Evolutionary conservation across 352 stramenopile genomes (phyloP).

Genomic region (Globisporangium mamillatum): DNA sequence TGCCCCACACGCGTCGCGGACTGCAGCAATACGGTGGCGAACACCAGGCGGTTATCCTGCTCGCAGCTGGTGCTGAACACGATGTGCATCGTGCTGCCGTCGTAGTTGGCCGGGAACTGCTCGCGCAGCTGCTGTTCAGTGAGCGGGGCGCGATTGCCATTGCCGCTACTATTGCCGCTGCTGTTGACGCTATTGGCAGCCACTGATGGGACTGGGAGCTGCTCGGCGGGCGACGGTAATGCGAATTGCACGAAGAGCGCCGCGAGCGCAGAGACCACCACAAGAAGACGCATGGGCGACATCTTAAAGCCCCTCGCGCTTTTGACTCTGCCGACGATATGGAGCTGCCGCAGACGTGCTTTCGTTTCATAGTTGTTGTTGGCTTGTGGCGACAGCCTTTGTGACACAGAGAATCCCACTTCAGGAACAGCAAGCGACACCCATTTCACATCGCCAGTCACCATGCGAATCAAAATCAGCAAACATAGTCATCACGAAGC

Average conservation of each 20-base stretch:
- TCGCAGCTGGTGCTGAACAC: slow-evolving; percentile 30
- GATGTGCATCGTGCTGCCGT: slow-evolving; percentile 26
- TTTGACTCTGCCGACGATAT: not conserved
- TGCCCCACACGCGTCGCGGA: slow-evolving; percentile 21
- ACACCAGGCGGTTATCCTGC: slow-evolving; percentile 19
- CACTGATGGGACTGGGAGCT: not conserved
- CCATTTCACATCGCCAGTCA: not conserved
- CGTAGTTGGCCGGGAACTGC: slow-evolving; percentile 16
- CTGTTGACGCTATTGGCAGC: not conserved
- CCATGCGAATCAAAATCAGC: not conserved
- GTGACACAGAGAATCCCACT: not conserved
- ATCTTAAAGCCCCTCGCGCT: not conserved
- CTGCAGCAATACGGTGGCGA: slow-evolving; percentile 23
- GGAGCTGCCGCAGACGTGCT: not conserved
- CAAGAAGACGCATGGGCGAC: not conserved
- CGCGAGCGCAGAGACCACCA: not conserved
- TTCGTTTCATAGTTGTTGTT: not conserved
- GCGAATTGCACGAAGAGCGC: not conserved
- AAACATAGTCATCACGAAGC: not conserved
- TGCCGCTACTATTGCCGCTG: not conserved
- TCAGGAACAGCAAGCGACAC: not conserved
- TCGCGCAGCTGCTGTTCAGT: not conserved
- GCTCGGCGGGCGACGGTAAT: not conserved
- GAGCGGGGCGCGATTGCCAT: not conserved
- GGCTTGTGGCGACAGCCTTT: not conserved